These are phyloP conservation scores for Umbelopsis sp. DNA, from an alignment of 192 early-diverging fungal species.

Conservation along the genomic window DNA sequence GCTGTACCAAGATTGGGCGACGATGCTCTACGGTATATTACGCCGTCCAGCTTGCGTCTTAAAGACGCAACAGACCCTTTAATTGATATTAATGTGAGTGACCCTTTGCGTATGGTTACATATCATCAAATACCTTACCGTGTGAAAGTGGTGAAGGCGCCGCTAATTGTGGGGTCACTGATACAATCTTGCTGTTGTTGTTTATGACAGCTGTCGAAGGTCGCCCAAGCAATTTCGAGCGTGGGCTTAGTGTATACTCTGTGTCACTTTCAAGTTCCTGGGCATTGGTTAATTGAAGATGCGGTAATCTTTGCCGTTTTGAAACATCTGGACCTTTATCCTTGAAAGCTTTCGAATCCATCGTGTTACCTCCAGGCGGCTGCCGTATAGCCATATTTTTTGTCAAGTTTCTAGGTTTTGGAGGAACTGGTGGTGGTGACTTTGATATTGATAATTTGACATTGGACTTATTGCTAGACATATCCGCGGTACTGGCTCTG, in stretches of 20 bases:
- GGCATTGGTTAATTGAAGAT: no score
- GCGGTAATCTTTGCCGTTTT: no score
- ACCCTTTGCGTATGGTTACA: not conserved
- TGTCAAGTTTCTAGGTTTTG: conserved; percentile 42
- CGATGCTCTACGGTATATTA: conserved; percentile 7
- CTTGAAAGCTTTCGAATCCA: no score
- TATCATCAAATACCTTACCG: not conserved
- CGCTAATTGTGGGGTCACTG: no score
- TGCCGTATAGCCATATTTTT: conserved; percentile 45
- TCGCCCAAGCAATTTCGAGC: no score
- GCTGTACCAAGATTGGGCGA: conserved; percentile 3
- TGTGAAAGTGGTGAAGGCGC: not conserved
- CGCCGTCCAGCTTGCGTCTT: conserved; percentile 4
- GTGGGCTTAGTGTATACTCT: no score
- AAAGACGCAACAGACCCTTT: conserved; percentile 15
- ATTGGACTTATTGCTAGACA: conserved; percentile 32
- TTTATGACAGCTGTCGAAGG: no score
- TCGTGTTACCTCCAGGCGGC: no score
- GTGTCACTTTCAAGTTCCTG: no score
- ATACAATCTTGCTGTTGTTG: no score
- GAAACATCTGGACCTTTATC: no score
- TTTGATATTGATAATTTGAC: not conserved
- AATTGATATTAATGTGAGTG: conserved; percentile 26
- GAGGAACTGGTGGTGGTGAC: conserved; percentile 44
- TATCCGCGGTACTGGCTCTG: conserved; percentile 38